These are phyloP conservation scores for Umbelopsis ramanniana DNA, from an alignment of 192 early-diverging fungal genomes.

Conservation along the genomic window DNA sequence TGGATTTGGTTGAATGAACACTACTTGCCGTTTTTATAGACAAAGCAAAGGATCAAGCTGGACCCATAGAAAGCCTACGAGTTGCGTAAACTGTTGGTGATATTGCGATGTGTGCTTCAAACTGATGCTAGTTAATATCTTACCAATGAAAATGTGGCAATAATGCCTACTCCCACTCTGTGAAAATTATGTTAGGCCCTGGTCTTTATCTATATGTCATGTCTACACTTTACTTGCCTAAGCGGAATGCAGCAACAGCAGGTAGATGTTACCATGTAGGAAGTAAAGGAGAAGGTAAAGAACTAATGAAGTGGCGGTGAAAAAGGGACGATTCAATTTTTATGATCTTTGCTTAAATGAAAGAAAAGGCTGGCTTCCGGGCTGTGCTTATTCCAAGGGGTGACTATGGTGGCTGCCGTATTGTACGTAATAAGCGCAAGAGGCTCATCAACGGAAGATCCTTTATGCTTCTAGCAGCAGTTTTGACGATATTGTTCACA, in stretches of 20 bases:
- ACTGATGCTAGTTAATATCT: not conserved
- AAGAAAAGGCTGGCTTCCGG: not conserved
- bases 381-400: not conserved
- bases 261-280: slow-evolving; percentile 1
- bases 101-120: not conserved
- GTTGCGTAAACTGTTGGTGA: not conserved
- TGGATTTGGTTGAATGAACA: no score
- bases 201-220: no score
- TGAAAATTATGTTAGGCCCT: not conserved
- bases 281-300: not conserved
- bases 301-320: not conserved
- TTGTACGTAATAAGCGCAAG: no score
- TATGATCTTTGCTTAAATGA: not conserved
- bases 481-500: not conserved
- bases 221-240: not conserved
- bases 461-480: not conserved
- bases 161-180: slow-evolving; percentile 1
- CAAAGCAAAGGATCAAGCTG: not conserved
- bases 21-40: slow-evolving; percentile 8
- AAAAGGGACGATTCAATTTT: not conserved
- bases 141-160: not conserved
- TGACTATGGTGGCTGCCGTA: not conserved
- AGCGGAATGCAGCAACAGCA: slow-evolving; percentile 18
- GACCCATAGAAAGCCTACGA: not conserved
- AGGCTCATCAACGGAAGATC: not conserved